A percentile compares a stretch with the other conserved stretches of the same genome.
Evolutionary conservation across 1,139 yeast species (phyloP).

Genomic region (Scheffersomyces quercinus): DNA sequence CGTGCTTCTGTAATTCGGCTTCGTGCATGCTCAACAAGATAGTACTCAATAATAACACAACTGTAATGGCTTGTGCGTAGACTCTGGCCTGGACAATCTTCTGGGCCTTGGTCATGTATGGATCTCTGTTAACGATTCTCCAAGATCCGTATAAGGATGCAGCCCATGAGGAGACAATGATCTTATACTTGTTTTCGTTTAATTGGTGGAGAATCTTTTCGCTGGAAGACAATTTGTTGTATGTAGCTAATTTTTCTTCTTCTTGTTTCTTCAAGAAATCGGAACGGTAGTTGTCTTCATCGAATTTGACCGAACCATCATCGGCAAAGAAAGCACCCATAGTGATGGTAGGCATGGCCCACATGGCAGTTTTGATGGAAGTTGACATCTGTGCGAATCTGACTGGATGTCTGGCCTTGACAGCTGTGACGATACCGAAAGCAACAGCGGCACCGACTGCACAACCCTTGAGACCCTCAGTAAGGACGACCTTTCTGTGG

Average conservation of each 20-base stretch:
- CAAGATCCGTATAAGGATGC: conserved; percentile 84
- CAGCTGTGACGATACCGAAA: conserved; percentile 40
- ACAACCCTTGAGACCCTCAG: conserved; percentile 66
- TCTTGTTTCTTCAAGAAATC: conserved; percentile 10
- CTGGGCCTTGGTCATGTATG: conserved; percentile 74
- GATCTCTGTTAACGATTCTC: conserved; percentile 73
- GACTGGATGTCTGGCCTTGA: conserved; percentile 23
- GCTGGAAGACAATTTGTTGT: conserved; percentile 7
- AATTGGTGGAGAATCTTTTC: conserved; percentile 38
- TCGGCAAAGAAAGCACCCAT: conserved; percentile 59
- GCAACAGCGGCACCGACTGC: conserved; percentile 56
- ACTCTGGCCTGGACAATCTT: conserved; percentile 92
- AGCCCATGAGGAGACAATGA: conserved; percentile 83
- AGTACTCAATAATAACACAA: conserved; percentile 62
- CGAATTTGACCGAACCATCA: conserved; percentile 57
- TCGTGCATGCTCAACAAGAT: conserved; percentile 65
- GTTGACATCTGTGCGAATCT: conserved; percentile 23
- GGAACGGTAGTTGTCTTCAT: conserved; percentile 47
- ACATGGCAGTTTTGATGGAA: conserved; percentile 59
- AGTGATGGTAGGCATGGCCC: conserved; percentile 60
- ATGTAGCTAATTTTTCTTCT: conserved; percentile 14
- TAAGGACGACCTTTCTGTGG: conserved; percentile 55
- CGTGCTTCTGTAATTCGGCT: conserved; percentile 43
- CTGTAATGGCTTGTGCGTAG: conserved; percentile 86
- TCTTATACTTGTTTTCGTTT: conserved; percentile 67